phyloP scores from a whole-genome alignment of 2,329 filamentous ascomycete genomes.

The Claviceps sorghi region DNA sequence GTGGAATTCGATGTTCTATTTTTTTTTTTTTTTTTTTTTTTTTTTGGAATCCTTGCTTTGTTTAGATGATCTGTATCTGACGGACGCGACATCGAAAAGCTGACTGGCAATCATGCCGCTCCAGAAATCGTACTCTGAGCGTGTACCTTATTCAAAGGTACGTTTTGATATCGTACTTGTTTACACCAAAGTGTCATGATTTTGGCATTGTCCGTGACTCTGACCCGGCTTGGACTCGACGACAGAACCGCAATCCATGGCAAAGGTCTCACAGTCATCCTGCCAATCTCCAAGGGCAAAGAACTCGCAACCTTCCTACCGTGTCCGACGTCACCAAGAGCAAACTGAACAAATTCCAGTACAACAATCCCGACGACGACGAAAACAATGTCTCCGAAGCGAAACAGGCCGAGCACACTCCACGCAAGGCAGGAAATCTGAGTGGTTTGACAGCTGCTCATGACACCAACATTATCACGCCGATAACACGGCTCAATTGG shows the following conservation, averaged over 20 bases:
- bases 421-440: slow-evolving; percentile 10
- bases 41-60: background rate
- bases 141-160: slow-evolving; percentile 20
- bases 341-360: slow-evolving; percentile 44
- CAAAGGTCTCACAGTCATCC: slow-evolving; percentile 40
- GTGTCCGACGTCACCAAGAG: slow-evolving; percentile 45
- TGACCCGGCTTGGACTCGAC: background rate
- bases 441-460: background rate
- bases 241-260: slow-evolving; percentile 32
- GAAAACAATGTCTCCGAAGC: slow-evolving; percentile 8
- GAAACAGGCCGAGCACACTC: background rate
- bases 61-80: slow-evolving; percentile 6
- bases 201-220: too few species aligned
- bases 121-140: slow-evolving; percentile 28
- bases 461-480: slow-evolving; percentile 21
- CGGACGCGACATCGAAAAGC: slow-evolving; percentile 1
- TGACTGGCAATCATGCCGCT: slow-evolving; percentile 19
- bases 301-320: slow-evolving; percentile 26
- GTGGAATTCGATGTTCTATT: too few species aligned
- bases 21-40: too few species aligned
- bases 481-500: slow-evolving; percentile 39
- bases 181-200: background rate
- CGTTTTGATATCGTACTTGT: slow-evolving; percentile 4
- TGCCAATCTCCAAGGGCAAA: slow-evolving; percentile 20
- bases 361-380: slow-evolving; percentile 16